Evolutionary conservation across 1,139 yeast species (phyloP).

Genomic region (Debaryomycetaceae sp.): DNA sequence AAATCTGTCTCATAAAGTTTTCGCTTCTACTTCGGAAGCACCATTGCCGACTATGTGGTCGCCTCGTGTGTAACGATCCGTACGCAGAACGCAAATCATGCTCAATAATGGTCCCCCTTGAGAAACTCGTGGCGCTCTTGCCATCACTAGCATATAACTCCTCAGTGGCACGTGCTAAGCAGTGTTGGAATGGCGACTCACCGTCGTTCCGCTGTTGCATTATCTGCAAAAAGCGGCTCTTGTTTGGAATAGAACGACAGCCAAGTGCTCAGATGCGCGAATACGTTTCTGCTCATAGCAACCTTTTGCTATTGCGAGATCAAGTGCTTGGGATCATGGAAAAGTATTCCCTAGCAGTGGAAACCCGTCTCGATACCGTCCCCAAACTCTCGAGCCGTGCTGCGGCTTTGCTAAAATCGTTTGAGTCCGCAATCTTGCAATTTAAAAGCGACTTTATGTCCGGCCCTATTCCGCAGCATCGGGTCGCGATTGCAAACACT

Average conservation of each 20-base stretch:
- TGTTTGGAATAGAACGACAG: conserved; percentile 48
- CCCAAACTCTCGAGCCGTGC: not conserved
- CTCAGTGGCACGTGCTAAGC: conserved; percentile 12
- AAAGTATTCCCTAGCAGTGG: conserved; percentile 10
- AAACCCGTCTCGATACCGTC: not conserved
- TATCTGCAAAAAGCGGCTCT: conserved; percentile 53
- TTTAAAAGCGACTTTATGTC: conserved; percentile 17
- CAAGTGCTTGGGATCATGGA: conserved; percentile 23
- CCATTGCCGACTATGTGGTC: conserved; percentile 82
- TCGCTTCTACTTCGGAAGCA: conserved; percentile 61
- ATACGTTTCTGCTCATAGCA: conserved; percentile 21
- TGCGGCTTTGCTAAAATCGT: conserved; percentile 16
- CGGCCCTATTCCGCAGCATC: not conserved
- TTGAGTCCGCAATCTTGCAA: conserved; percentile 16
- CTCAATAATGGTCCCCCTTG: conserved; percentile 60
- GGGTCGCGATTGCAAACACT: conserved; percentile 15
- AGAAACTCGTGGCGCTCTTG: conserved; percentile 32
- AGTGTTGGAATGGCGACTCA: conserved; percentile 10
- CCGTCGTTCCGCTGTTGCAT: conserved; percentile 43
- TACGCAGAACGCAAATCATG: conserved; percentile 33
- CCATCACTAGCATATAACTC: conserved; percentile 28
- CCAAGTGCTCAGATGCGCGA: conserved; percentile 6
- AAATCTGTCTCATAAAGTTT: conserved; percentile 52
- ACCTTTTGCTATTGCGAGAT: conserved; percentile 21
- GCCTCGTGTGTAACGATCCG: conserved; percentile 65